A percentile compares a stretch with the other conserved stretches of the same genome.
Evolutionary conservation across 1,284 basidiomycete species (phyloP).

Genomic region (Puccinia polysora): DNA sequence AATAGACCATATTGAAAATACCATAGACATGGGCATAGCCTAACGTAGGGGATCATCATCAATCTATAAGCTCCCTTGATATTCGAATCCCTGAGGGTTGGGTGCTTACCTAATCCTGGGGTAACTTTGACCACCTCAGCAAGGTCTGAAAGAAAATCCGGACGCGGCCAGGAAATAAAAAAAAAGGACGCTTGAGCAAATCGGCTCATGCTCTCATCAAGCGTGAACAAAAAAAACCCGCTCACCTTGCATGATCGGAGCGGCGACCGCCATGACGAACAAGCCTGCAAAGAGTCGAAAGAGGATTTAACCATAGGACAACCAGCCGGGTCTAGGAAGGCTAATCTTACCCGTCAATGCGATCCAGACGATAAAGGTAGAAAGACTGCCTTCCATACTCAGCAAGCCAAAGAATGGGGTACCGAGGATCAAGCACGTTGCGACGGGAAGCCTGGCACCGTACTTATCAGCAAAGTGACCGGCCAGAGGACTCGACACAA

Average conservation of each 20-base stretch:
- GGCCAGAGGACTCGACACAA: constrained; percentile 25
- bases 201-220: background rate
- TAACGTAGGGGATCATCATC: background rate
- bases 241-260: constrained; percentile 37
- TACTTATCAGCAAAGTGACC: constrained; percentile 23
- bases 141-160: too few relatives aligned
- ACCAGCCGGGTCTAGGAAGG: background rate
- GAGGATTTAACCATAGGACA: background rate
- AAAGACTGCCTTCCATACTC: constrained; percentile 15
- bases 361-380: constrained; percentile 27
- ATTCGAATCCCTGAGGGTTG: background rate
- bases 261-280: constrained; percentile 21
- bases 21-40: constrained; percentile 38
- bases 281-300: background rate
- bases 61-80: background rate
- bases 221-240: background rate
- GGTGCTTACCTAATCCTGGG: constrained; percentile 15
- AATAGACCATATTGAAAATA: constrained; percentile 34
- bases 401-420: constrained; percentile 27
- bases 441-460: constrained; percentile 12
- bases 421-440: constrained; percentile 8
- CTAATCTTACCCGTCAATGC: constrained; percentile 8
- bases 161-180: too few relatives aligned
- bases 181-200: background rate
- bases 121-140: constrained; percentile 28